Evolutionary conservation across 2,329 filamentous ascomycete species (phyloP).

Genomic region (Geoglossum cookeanum): DNA sequence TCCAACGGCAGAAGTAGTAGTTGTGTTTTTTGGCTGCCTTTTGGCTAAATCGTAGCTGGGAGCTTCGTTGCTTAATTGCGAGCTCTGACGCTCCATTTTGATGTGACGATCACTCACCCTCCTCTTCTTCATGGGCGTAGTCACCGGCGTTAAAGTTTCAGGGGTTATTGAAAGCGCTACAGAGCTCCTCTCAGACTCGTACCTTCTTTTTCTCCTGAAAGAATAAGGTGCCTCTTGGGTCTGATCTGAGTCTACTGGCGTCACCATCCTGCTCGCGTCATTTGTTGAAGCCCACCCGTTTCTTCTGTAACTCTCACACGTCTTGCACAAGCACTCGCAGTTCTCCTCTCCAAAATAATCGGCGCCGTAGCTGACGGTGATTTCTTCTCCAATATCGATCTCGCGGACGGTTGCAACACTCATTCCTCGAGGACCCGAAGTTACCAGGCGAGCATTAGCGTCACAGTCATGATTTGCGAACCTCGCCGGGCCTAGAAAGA

Average conservation of each 20-base stretch:
- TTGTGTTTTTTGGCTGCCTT: no score
- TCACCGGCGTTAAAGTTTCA: background rate
- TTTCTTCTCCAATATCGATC: slow-evolving; percentile 78
- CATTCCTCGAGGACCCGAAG: slow-evolving; percentile 68
- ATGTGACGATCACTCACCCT: background rate
- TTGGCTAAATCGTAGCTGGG: background rate
- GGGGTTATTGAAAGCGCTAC: background rate
- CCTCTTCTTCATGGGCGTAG: background rate
- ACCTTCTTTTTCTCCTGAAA: slow-evolving; percentile 4
- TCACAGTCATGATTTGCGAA: slow-evolving; percentile 97
- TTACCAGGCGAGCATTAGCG: slow-evolving; percentile 76
- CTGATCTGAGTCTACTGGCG: slow-evolving; percentile 18
- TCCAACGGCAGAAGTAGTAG: background rate
- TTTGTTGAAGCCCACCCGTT: slow-evolving; percentile 61
- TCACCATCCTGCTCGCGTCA: slow-evolving; percentile 19
- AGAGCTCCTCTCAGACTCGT: slow-evolving; percentile 2
- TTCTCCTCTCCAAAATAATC: slow-evolving; percentile 93
- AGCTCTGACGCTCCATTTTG: background rate
- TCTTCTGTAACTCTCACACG: slow-evolving; percentile 53
- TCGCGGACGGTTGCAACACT: slow-evolving; percentile 69
- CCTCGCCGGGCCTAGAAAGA: slow-evolving; percentile 86
- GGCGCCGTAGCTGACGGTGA: slow-evolving; percentile 89
- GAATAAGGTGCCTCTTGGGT: slow-evolving; percentile 8
- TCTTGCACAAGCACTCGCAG: slow-evolving; percentile 80
- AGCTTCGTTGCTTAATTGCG: background rate